Evolutionary conservation across 176 grass and related monocot genomes (phyloP).

Genomic region (Miscanthus lutarioriparius): DNA sequence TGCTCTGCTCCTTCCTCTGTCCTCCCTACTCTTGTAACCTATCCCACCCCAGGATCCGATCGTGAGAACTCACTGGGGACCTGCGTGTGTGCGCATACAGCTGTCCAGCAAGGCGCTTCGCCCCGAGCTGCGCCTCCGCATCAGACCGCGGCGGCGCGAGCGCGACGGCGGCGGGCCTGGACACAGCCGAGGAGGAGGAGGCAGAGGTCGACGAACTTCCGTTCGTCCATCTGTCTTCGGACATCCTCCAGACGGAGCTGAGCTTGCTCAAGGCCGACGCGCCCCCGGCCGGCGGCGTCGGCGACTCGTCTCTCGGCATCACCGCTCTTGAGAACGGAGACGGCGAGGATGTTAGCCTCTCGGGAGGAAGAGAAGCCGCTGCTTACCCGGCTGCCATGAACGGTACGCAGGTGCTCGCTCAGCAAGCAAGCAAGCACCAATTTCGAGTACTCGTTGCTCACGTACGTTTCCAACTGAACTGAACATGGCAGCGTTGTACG

Average conservation of each 20-base stretch:
- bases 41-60: neutral
- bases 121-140: neutral
- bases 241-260: slow-evolving; percentile 25
- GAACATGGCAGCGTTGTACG: slow-evolving; percentile 31
- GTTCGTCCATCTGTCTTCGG: slow-evolving; percentile 34
- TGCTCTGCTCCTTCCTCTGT: neutral
- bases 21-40: neutral
- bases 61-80: neutral
- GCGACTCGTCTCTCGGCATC: neutral
- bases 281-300: neutral
- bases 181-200: neutral
- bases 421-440: no score
- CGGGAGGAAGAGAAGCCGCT: neutral
- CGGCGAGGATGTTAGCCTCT: neutral
- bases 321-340: neutral
- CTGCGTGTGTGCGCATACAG: no score
- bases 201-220: neutral
- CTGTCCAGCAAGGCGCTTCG: neutral
- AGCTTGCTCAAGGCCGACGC: slow-evolving; percentile 14
- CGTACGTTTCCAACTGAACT: neutral
- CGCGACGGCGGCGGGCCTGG: neutral
- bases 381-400: slow-evolving; percentile 48
- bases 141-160: neutral
- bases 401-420: slow-evolving; percentile 22
- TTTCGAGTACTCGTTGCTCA: neutral